Percentiles rank a stretch among this genome's conserved stretches.
phyloP scores from a whole-genome alignment of 768 basidiomycete genomes.

The Postia placenta region DNA sequence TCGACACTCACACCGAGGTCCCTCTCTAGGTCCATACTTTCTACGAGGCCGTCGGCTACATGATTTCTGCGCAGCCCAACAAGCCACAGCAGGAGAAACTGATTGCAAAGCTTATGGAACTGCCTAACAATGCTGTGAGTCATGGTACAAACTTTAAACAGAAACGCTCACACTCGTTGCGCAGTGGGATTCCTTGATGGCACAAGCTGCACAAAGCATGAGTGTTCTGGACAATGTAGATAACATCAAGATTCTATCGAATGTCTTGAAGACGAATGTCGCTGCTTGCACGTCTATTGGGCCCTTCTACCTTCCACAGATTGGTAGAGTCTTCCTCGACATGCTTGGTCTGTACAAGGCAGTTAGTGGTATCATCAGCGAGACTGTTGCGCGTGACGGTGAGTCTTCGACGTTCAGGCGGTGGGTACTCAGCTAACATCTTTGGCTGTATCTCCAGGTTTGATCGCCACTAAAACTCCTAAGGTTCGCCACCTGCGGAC shows the following conservation, averaged over 20 bases:
- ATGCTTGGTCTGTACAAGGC: conserved; percentile 98
- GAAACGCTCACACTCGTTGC: not conserved
- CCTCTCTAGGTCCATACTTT: conserved; percentile 78
- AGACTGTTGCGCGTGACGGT: conserved; percentile 86
- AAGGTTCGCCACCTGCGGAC: conserved; percentile 92
- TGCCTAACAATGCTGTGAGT: conserved; percentile 92
- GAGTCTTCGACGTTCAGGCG: conserved; percentile 13
- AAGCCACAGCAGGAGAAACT: conserved; percentile 95
- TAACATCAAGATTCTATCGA: conserved; percentile 94
- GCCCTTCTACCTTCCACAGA: conserved; percentile 94
- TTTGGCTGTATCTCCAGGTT: conserved; percentile 39
- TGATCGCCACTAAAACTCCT: conserved; percentile 93
- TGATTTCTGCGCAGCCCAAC: conserved; percentile 99
- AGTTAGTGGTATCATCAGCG: conserved; percentile 93
- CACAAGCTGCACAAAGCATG: conserved; percentile 86
- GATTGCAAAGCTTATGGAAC: conserved; percentile 92
- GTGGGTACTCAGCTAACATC: not conserved
- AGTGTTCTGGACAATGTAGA: conserved; percentile 88
- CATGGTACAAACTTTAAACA: not conserved
- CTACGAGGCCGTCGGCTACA: conserved; percentile 98
- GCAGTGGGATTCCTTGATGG: conserved; percentile 97
- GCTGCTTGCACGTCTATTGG: conserved; percentile 97
- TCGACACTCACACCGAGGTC: conserved; percentile 1
- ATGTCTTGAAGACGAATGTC: conserved; percentile 97
- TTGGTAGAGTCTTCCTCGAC: conserved; percentile 92